Evolutionary conservation across 257 asterid species (phyloP), one percentile per base, ranked within the genome.

Genomic region (Plantago major): DNA sequence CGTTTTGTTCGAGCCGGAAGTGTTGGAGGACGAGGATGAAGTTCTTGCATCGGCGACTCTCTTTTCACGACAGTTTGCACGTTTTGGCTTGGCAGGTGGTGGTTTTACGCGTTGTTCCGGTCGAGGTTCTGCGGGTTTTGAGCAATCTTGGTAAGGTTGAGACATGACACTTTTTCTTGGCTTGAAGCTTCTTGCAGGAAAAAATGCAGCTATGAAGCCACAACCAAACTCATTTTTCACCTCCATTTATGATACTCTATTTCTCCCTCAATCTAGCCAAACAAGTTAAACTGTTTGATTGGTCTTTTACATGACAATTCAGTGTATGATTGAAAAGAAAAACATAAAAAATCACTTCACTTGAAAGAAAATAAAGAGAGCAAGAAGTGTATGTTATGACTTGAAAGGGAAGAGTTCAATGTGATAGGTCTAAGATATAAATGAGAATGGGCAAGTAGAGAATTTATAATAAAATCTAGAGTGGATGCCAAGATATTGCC

Each of bases 401-500:
- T 83, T 81, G 70, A 61, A 71, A 58, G 67, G 43, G 73, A 79
- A 81, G 88, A 58, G 55, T 75, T 66, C 40, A 77, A 62, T 63
- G 67, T 77, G 70, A 74, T 64, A 66, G 73, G 67, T 17, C 55
- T 46, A 52, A 26, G 19, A 10, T 48, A 46, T 42, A 66, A 33
- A 55, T 53, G 42, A 22, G 26, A 38, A 55, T 62, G 64, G 40
- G 40, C 6, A 33, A 56, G 59, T 55, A 15, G 15, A 9, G 50
- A 50, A 47, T 65, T 47, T 67, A 64, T 69, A 45, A 26, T 51
- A 58, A 55, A 33, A 30, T 13, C 42, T 48, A 65, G 83, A 78
- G 83, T 78, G 68, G 83, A 71, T 58, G 81, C 68, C 70, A 83
- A 83, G 87, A 70, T 78, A 76, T 33, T 33, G 40, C 7, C 8